These are phyloP conservation scores for Phytophthora vignae DNA, from an alignment of 352 stramenopile genomes.

Conservation along the genomic window DNA sequence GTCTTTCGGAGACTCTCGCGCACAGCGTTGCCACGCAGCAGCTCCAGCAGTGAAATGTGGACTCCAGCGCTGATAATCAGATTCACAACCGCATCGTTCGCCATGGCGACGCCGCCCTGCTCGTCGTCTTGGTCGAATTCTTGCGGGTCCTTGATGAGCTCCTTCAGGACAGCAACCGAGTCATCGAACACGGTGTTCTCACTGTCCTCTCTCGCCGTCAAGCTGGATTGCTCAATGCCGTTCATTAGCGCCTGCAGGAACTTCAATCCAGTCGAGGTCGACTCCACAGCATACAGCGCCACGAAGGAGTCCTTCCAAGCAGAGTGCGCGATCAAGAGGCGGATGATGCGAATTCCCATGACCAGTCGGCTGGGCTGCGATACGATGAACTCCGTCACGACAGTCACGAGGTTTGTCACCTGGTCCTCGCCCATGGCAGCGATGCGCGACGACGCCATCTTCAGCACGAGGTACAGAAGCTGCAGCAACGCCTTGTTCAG, in stretches of 20 bases:
- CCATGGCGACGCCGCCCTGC: constrained; percentile 46
- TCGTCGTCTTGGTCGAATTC: constrained; percentile 37
- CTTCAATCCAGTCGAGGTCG: constrained; percentile 62
- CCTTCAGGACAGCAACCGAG: constrained; percentile 63
- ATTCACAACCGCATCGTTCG: constrained; percentile 69
- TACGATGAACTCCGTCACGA: constrained; percentile 80
- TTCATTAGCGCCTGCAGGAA: constrained; percentile 75
- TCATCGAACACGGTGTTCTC: constrained; percentile 66
- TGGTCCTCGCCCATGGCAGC: constrained; percentile 62
- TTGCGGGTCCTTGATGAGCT: constrained; percentile 55
- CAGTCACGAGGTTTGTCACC: constrained; percentile 66
- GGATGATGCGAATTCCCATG: constrained; percentile 74
- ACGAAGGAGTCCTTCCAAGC: constrained; percentile 83
- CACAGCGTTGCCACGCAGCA: constrained; percentile 52
- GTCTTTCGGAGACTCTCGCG: constrained; percentile 32
- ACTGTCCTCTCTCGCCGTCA: constrained; percentile 24
- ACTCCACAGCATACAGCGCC: constrained; percentile 70
- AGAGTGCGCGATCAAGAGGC: constrained; percentile 71
- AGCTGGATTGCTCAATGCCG: constrained; percentile 56
- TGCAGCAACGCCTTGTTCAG: constrained; percentile 64
- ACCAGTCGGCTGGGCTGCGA: constrained; percentile 55
- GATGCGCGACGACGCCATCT: constrained; percentile 63
- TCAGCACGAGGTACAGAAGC: constrained; percentile 74
- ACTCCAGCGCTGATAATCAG: constrained; percentile 74
- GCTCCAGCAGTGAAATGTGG: constrained; percentile 72